Percentiles rank a stretch among this genome's conserved stretches.
phyloP scores from a whole-genome alignment of 2,329 filamentous ascomycete genomes.

The Fusarium sp. region DNA sequence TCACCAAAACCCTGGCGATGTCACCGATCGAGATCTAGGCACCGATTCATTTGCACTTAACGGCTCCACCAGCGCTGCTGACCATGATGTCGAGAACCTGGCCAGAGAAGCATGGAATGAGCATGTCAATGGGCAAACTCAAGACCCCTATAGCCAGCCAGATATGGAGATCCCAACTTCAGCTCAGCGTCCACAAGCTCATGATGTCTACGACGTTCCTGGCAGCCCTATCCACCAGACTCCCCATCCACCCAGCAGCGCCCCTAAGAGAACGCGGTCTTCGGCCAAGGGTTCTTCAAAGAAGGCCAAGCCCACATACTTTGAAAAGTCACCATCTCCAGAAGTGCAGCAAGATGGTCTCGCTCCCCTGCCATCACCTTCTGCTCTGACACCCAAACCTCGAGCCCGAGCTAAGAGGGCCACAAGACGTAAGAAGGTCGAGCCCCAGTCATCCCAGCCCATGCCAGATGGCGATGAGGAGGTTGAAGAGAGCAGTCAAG shows the following conservation, averaged over 20 bases:
- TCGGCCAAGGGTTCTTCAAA: conserved; percentile 50
- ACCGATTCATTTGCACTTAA: conserved; percentile 17
- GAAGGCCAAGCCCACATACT: conserved; percentile 59
- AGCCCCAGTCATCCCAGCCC: conserved; percentile 31
- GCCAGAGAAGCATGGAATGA: conserved; percentile 50
- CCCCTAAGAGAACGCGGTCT: conserved; percentile 45
- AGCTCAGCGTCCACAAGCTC: conserved; percentile 27
- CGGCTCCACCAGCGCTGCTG: conserved; percentile 13
- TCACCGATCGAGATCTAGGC: conserved; percentile 17
- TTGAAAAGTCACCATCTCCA: conserved; percentile 46
- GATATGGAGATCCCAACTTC: conserved; percentile 32
- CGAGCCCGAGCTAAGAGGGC: conserved; percentile 45
- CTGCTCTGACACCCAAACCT: conserved; percentile 46
- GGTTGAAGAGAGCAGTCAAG: conserved; percentile 14
- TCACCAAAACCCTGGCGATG: conserved; percentile 14
- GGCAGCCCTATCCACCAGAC: conserved; percentile 35
- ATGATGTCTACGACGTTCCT: conserved; percentile 42
- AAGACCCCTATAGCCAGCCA: conserved; percentile 17
- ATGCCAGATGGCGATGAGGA: conserved; percentile 38
- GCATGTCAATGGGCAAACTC: conserved; percentile 44
- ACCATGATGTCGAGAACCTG: conserved; percentile 44
- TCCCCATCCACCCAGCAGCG: conserved; percentile 37
- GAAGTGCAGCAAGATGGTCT: conserved; percentile 35
- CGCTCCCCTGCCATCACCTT: conserved; percentile 46
- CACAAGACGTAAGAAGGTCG: conserved; percentile 39